Percentiles rank a stretch among this genome's conserved stretches.
Conservation (phyloP, 805 yeast genomes). For the Kodamaea kaohsiungensis region DNA sequence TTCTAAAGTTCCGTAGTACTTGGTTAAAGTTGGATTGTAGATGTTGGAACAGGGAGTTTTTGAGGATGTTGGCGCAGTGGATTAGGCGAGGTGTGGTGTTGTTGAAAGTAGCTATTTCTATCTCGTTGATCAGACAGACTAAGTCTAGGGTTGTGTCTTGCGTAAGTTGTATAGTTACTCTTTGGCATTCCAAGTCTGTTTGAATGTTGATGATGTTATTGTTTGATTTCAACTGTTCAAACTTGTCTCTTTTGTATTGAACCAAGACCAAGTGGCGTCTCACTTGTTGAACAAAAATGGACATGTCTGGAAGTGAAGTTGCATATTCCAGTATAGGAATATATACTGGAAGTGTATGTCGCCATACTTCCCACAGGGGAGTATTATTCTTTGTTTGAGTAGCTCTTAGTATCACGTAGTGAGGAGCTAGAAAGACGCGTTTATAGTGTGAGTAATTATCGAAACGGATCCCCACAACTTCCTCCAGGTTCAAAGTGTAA, state of each 20-base stretch:
- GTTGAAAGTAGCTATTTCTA: constrained; percentile 1
- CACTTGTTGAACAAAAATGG: constrained; percentile 23
- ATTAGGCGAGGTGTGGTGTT: background rate
- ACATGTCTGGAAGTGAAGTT: constrained; percentile 18
- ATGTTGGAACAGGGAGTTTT: constrained; percentile 4
- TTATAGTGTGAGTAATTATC: constrained; percentile 37
- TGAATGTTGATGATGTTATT: constrained; percentile 10
- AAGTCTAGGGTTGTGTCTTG: background rate
- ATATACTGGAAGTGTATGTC: constrained; percentile 39
- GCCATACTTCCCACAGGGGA: constrained; percentile 30
- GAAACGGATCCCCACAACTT: constrained; percentile 50
- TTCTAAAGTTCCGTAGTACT: background rate
- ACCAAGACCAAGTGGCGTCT: constrained; percentile 23
- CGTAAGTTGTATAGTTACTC: constrained; percentile 13
- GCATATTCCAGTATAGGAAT: constrained; percentile 25
- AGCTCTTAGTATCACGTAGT: constrained; percentile 46
- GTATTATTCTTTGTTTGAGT: background rate
- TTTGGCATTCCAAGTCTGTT: constrained; percentile 27
- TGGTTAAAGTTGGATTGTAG: background rate
- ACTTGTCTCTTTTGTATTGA: constrained; percentile 35
- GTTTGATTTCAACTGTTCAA: constrained; percentile 17
- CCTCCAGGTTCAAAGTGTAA: constrained; percentile 26
- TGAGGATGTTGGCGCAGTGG: background rate
- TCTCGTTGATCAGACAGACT: constrained; percentile 7
- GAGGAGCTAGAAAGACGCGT: constrained; percentile 37